Evolutionary conservation across 306 rosid genomes (phyloP).

Genomic region (Mimosa bimucronata): DNA sequence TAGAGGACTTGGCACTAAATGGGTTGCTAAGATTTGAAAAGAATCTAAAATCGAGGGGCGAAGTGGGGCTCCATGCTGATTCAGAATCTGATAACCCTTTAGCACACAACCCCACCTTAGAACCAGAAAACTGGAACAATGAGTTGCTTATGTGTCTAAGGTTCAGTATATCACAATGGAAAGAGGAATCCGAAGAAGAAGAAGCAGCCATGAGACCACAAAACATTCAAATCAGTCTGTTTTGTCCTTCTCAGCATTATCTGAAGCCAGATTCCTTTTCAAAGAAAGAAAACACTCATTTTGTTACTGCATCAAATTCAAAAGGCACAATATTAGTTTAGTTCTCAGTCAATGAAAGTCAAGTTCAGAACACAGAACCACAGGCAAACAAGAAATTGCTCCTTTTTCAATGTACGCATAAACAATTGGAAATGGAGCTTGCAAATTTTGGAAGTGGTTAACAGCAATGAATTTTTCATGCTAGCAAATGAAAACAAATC

Average conservation of each 20-base stretch:
- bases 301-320: constrained; percentile 50
- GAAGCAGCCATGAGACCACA: constrained; percentile 69
- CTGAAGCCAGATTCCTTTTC: constrained; percentile 38
- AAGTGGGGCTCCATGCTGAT: constrained; percentile 79
- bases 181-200: constrained; percentile 56
- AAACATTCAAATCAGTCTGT: constrained; percentile 37
- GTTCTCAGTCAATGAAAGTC: constrained; percentile 23
- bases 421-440: constrained; percentile 4
- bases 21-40: constrained; percentile 67
- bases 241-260: constrained; percentile 43
- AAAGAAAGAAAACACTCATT: constrained; percentile 28
- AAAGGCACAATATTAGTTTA: constrained; percentile 7
- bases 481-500: neutral
- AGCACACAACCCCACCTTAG: constrained; percentile 56
- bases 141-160: constrained; percentile 63
- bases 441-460: constrained; percentile 15
- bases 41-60: constrained; percentile 72
- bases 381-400: constrained; percentile 23
- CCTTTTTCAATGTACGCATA: neutral
- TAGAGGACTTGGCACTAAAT: constrained; percentile 48
- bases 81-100: constrained; percentile 63
- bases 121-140: constrained; percentile 66
- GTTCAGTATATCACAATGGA: constrained; percentile 50
- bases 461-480: neutral
- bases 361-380: constrained; percentile 24